Conservation (phyloP, 2,329 filamentous ascomycete species). For the Ilyonectria robusta region DNA sequence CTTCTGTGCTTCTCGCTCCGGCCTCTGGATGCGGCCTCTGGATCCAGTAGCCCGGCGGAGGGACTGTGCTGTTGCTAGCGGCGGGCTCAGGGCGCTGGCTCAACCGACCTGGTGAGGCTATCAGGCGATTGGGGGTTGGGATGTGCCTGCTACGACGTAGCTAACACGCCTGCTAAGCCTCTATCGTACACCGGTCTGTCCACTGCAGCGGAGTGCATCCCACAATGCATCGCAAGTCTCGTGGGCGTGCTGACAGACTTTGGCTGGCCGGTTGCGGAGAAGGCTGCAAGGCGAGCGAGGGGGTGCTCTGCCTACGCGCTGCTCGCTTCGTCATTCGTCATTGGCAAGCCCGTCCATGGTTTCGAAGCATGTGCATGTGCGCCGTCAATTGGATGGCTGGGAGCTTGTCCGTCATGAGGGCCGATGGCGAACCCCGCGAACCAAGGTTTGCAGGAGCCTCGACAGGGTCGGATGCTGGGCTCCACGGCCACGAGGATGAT, state of each 20-base stretch:
- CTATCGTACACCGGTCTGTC: conserved; percentile 6
- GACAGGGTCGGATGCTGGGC: conserved; percentile 14
- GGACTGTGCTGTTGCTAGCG: conserved; percentile 22
- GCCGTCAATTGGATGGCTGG: conserved; percentile 17
- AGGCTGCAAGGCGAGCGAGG: conserved; percentile 2
- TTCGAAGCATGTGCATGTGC: conserved; percentile 9
- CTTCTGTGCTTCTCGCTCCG: conserved; percentile 11
- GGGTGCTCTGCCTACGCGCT: not conserved
- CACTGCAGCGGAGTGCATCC: conserved; percentile 12
- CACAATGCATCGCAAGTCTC: conserved; percentile 7
- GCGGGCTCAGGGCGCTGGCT: conserved; percentile 11
- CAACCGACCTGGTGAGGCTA: conserved; percentile 14
- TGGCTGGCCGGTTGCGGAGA: conserved; percentile 25
- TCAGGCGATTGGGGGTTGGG: conserved; percentile 14
- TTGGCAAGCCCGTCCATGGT: not conserved
- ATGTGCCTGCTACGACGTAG: conserved; percentile 14
- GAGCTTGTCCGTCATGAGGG: not conserved
- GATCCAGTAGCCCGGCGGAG: conserved; percentile 12
- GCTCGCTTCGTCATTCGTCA: not conserved
- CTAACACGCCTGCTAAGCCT: conserved; percentile 19
- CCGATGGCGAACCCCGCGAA: conserved; percentile 21
- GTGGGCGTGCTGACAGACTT: conserved; percentile 3
- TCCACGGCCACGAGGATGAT: conserved; percentile 26
- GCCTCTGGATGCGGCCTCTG: conserved; percentile 1
- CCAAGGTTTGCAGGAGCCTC: conserved; percentile 18